A percentile compares a stretch with the other conserved stretches of the same genome.
Evolutionary conservation across 148 eudicot genomes (phyloP).

Genomic region (Silene latifolia): DNA sequence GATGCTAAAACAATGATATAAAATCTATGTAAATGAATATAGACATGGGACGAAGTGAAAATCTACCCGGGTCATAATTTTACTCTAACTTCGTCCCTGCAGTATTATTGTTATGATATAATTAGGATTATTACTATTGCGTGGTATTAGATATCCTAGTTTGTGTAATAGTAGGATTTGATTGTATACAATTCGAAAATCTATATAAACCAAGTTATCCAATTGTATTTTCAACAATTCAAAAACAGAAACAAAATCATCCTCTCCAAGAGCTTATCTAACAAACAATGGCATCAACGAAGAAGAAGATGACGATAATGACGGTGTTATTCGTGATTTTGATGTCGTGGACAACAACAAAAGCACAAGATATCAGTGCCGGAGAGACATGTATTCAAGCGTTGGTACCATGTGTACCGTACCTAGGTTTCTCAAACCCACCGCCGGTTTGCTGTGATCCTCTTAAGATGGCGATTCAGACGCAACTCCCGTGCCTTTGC

Average conservation of each 20-base stretch:
- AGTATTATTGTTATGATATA: too few relatives aligned
- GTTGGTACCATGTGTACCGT: conserved; percentile 19
- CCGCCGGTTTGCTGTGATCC: conserved; percentile 33
- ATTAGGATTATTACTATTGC: too few relatives aligned
- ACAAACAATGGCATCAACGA: not conserved
- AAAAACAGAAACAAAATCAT: not conserved
- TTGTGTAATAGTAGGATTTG: too few relatives aligned
- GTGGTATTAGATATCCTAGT: too few relatives aligned
- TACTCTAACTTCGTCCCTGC: too few relatives aligned
- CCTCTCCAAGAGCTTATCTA: too few relatives aligned
- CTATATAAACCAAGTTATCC: not conserved
- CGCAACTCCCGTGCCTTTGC: conserved; percentile 29
- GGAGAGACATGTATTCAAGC: conserved; percentile 22
- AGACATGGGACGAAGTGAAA: too few relatives aligned
- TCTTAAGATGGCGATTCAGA: conserved; percentile 18
- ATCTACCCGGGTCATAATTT: too few relatives aligned
- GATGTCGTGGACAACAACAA: not conserved
- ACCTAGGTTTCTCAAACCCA: conserved; percentile 25
- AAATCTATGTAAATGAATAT: too few relatives aligned
- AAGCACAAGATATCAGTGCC: not conserved
- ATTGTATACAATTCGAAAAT: too few relatives aligned
- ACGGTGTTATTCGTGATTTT: not conserved
- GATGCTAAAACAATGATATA: too few relatives aligned
- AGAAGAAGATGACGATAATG: not conserved
- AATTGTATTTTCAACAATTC: not conserved